These are phyloP conservation scores for Ambrosiella beaveri DNA, from an alignment of 2,329 filamentous ascomycete genomes.

Conservation along the genomic window DNA sequence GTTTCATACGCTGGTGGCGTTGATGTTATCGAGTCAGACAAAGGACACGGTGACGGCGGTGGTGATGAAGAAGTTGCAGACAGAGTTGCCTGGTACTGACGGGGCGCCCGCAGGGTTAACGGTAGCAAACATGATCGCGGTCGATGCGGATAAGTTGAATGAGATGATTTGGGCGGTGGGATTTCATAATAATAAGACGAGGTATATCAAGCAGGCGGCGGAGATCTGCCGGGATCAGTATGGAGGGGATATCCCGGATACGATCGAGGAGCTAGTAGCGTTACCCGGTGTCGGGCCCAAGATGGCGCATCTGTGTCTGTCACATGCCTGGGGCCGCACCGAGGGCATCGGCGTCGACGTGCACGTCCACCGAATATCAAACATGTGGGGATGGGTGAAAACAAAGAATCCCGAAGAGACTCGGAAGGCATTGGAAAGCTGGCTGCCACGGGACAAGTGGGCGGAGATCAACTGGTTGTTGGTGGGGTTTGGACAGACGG, in stretches of 20 bases:
- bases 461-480: constrained; percentile 82
- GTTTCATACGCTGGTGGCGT: constrained; percentile 69
- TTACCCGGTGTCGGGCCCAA: constrained; percentile 84
- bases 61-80: constrained; percentile 64
- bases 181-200: constrained; percentile 91
- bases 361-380: constrained; percentile 87
- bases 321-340: constrained; percentile 45
- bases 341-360: constrained; percentile 85
- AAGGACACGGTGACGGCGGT: constrained; percentile 81
- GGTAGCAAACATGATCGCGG: constrained; percentile 58
- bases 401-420: constrained; percentile 73
- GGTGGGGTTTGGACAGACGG: constrained; percentile 74
- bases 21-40: constrained; percentile 87
- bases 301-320: constrained; percentile 83
- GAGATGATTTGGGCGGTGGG: constrained; percentile 67
- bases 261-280: constrained; percentile 54
- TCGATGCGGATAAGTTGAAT: constrained; percentile 48
- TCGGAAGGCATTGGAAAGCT: constrained; percentile 53
- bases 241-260: constrained; percentile 61
- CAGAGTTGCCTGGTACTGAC: constrained; percentile 42
- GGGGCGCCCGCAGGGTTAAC: constrained; percentile 41
- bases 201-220: constrained; percentile 58
- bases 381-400: constrained; percentile 82
- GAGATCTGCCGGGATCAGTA: constrained; percentile 54
- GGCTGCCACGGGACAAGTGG: constrained; percentile 75